Percentiles rank a stretch among this genome's conserved stretches.
phyloP scores from a whole-genome alignment of 768 basidiomycete species.

The Galerina sulciceps region DNA sequence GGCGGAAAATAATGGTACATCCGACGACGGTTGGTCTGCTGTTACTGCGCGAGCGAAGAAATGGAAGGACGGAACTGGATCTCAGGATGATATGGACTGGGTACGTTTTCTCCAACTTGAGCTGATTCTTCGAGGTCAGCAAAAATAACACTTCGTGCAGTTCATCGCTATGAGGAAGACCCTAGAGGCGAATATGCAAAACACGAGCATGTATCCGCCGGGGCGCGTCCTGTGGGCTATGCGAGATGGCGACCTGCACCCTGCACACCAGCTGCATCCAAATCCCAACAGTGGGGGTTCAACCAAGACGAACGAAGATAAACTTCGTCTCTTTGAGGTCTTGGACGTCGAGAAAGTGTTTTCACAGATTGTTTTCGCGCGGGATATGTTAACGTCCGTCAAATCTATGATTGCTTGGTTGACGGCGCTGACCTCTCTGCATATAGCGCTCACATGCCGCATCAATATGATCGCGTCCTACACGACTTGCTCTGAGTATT shows the following conservation, averaged over 20 bases:
- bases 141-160: slow-evolving; percentile 35
- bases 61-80: slow-evolving; percentile 62
- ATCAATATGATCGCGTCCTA: slow-evolving; percentile 78
- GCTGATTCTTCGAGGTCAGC: not conserved
- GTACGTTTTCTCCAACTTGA: slow-evolving; percentile 31
- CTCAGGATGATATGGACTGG: slow-evolving; percentile 60
- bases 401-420: slow-evolving; percentile 1
- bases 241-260: slow-evolving; percentile 71
- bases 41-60: slow-evolving; percentile 53
- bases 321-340: slow-evolving; percentile 78
- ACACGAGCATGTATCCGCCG: slow-evolving; percentile 73
- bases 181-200: slow-evolving; percentile 83
- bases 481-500: slow-evolving; percentile 61
- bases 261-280: slow-evolving; percentile 48
- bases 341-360: slow-evolving; percentile 78
- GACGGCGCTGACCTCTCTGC: slow-evolving; percentile 5
- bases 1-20: slow-evolving; percentile 53
- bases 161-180: slow-evolving; percentile 83
- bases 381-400: slow-evolving; percentile 79
- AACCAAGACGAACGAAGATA: slow-evolving; percentile 36
- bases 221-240: slow-evolving; percentile 82
- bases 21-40: slow-evolving; percentile 55
- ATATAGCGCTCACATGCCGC: slow-evolving; percentile 73
- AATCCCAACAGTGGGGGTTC: slow-evolving; percentile 6
- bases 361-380: slow-evolving; percentile 78